These are phyloP conservation scores for Phytophthora crassamura DNA, from an alignment of 352 stramenopile genomes.

Conservation along the genomic window DNA sequence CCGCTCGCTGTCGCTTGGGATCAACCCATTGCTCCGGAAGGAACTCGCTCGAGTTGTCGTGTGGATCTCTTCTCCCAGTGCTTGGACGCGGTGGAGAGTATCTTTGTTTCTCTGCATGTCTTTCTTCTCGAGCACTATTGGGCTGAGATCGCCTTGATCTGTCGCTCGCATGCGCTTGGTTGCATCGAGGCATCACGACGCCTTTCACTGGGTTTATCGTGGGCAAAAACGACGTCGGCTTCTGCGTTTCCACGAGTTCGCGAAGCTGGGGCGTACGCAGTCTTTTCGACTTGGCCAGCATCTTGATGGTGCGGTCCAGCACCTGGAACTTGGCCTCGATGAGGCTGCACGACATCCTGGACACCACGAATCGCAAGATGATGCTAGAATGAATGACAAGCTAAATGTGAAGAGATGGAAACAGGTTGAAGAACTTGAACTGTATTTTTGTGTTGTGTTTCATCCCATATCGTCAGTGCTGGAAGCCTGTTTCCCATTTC, in stretches of 20 bases:
- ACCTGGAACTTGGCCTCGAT: slow-evolving; percentile 75
- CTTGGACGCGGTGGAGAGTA: slow-evolving; percentile 8
- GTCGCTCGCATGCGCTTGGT: slow-evolving; percentile 3
- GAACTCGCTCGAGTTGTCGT: slow-evolving; percentile 11
- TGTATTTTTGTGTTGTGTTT: slow-evolving; percentile 29
- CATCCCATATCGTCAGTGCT: slow-evolving; percentile 11
- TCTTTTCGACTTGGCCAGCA: slow-evolving; percentile 44
- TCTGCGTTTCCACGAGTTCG: slow-evolving; percentile 49
- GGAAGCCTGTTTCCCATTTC: slow-evolving; percentile 1
- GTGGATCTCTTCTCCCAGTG: slow-evolving; percentile 17
- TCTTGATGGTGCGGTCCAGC: slow-evolving; percentile 58
- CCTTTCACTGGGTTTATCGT: slow-evolving; percentile 15
- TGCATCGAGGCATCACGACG: slow-evolving; percentile 8
- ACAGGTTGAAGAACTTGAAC: neutral
- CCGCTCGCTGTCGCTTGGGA: slow-evolving; percentile 40
- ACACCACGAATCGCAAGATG: neutral
- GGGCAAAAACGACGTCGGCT: slow-evolving; percentile 26
- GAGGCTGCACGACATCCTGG: slow-evolving; percentile 65
- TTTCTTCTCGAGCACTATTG: slow-evolving; percentile 20
- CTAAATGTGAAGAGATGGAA: neutral
- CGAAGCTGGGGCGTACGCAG: slow-evolving; percentile 41
- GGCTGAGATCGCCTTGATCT: slow-evolving; percentile 14
- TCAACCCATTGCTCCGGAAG: slow-evolving; percentile 36
- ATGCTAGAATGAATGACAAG: slow-evolving; percentile 7
- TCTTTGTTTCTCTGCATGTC: neutral